Evolutionary conservation across 768 basidiomycete species (phyloP).

Genomic region (Collybia nuda): DNA sequence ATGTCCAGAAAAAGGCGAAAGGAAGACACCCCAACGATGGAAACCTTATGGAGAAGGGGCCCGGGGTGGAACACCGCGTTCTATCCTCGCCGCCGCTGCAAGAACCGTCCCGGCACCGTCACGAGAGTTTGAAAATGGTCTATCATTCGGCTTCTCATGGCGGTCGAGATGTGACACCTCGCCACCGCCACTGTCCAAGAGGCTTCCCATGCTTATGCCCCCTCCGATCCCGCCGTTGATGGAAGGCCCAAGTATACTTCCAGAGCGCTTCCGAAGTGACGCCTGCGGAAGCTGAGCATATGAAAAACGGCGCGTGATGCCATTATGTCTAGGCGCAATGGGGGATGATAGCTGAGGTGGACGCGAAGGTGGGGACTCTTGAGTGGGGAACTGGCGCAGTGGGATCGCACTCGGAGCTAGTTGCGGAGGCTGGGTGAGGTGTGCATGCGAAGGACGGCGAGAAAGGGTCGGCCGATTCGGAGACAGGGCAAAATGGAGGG

Average conservation of each 20-base stretch:
- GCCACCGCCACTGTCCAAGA: slow-evolving; percentile 6
- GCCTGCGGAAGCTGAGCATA: slow-evolving; percentile 24
- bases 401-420: slow-evolving; percentile 18
- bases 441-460: not conserved
- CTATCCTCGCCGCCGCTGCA: slow-evolving; percentile 29
- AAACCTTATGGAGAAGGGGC: slow-evolving; percentile 8
- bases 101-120: slow-evolving; percentile 17
- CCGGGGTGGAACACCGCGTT: slow-evolving; percentile 12
- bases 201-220: slow-evolving; percentile 18
- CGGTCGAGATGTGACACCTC: not conserved
- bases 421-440: not conserved
- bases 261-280: slow-evolving; percentile 27
- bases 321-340: slow-evolving; percentile 8
- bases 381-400: slow-evolving; percentile 5
- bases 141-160: too few relatives aligned
- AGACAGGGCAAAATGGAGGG: not conserved
- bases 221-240: slow-evolving; percentile 18
- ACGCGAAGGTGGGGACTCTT: slow-evolving; percentile 3
- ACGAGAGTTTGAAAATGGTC: slow-evolving; percentile 1
- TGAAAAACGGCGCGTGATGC: slow-evolving; percentile 23
- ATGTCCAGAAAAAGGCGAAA: too few relatives aligned
- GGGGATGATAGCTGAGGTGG: slow-evolving; percentile 6
- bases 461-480: not conserved
- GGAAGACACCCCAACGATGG: not conserved
- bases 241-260: slow-evolving; percentile 25